Conservation (phyloP, 768 basidiomycete species). For the Tulasnella sp. region DNA sequence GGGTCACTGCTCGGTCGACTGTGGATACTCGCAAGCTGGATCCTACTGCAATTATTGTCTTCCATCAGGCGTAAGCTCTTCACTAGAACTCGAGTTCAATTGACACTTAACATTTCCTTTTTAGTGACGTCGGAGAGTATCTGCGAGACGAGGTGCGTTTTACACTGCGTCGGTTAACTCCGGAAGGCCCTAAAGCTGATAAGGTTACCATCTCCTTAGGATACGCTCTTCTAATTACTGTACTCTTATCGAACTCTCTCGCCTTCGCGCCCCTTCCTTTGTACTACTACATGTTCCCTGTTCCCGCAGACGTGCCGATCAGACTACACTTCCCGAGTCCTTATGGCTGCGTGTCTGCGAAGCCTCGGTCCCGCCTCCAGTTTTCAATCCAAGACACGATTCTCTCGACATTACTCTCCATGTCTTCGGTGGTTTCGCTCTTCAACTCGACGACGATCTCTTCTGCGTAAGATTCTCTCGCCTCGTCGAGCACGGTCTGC, state of each 20-base stretch:
- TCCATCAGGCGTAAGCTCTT: conserved; percentile 81
- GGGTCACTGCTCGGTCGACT: conserved; percentile 92
- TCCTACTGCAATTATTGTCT: conserved; percentile 93
- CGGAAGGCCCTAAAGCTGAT: not conserved
- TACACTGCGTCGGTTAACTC: not conserved
- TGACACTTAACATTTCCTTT: conserved; percentile 9
- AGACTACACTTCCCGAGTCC: not conserved
- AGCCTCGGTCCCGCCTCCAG: conserved; percentile 37
- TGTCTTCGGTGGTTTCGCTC: conserved; percentile 64
- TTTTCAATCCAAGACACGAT: conserved; percentile 77
- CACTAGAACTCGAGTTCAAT: not conserved
- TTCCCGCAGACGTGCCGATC: not conserved
- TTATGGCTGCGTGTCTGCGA: conserved; percentile 7
- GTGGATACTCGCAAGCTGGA: conserved; percentile 94
- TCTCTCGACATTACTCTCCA: conserved; percentile 77
- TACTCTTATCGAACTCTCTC: not conserved
- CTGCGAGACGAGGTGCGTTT: conserved; percentile 76
- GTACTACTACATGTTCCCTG: not conserved
- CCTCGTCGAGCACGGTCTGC: conserved; percentile 83
- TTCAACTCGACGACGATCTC: conserved; percentile 78
- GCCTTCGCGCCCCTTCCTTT: not conserved
- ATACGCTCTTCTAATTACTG: conserved; percentile 12
- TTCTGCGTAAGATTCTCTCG: conserved; percentile 69
- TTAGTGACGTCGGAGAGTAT: conserved; percentile 95
- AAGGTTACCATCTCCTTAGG: conserved; percentile 1